phyloP scores from a whole-genome alignment of 345 rosid genomes.

The Euphorbia lathyris region DNA sequence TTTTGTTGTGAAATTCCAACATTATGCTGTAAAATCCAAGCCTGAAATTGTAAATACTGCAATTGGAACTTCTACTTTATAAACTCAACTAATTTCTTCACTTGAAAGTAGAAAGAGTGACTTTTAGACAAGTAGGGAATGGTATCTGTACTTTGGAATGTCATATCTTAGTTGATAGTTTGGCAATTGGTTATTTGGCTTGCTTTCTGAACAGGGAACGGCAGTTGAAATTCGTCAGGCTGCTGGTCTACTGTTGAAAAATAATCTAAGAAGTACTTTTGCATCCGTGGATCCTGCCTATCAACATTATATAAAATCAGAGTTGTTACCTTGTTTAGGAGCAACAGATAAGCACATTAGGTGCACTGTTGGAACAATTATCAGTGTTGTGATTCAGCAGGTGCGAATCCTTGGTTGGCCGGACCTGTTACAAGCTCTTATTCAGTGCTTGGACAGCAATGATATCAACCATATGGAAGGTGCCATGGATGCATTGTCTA shows the following conservation, averaged over 20 bases:
- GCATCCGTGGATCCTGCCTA: slow-evolving; percentile 52
- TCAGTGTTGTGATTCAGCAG: slow-evolving; percentile 69
- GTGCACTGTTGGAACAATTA: slow-evolving; percentile 80
- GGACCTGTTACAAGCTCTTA: slow-evolving; percentile 78
- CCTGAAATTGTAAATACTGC: background rate
- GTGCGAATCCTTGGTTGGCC: slow-evolving; percentile 76
- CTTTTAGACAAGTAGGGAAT: background rate
- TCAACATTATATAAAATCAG: slow-evolving; percentile 69
- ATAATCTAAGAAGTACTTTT: slow-evolving; percentile 71
- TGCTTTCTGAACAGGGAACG: slow-evolving; percentile 49
- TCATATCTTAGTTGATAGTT: background rate
- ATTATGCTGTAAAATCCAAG: background rate
- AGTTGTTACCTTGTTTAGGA: slow-evolving; percentile 82
- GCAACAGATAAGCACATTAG: slow-evolving; percentile 76
- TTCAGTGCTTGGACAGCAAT: slow-evolving; percentile 76
- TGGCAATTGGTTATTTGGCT: background rate
- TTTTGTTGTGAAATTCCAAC: background rate
- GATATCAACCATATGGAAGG: slow-evolving; percentile 92
- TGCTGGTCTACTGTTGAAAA: slow-evolving; percentile 88
- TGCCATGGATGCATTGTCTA: slow-evolving; percentile 90
- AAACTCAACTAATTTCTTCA: background rate
- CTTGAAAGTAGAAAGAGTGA: background rate
- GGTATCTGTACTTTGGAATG: background rate
- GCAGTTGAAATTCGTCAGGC: slow-evolving; percentile 90
- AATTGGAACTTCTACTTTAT: background rate